phyloP scores from a whole-genome alignment of 2,329 filamentous ascomycete species.

The Trichoderma pleuroti region DNA sequence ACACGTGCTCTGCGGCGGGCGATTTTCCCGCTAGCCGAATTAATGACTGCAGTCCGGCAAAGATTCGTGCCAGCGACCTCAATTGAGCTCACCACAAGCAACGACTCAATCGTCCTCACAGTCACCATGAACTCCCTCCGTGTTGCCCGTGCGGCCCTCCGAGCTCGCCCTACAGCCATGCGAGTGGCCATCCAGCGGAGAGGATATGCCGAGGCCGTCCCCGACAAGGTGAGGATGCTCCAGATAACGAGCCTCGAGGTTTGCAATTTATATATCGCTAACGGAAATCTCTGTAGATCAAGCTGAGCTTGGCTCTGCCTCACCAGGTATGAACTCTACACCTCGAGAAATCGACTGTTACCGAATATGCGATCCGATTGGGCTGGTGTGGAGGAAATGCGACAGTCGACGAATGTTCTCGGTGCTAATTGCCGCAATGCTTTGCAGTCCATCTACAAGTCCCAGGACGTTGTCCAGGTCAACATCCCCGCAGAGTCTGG shows the following conservation, averaged over 20 bases:
- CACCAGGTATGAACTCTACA: constrained; percentile 75
- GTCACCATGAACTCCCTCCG: constrained; percentile 89
- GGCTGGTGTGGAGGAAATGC: constrained; percentile 22
- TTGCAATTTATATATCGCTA: constrained; percentile 14
- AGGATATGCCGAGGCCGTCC: constrained; percentile 83
- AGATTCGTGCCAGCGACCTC: constrained; percentile 48
- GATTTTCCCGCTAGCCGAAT: constrained; percentile 41
- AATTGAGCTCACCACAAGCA: constrained; percentile 43
- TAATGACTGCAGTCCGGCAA: constrained; percentile 40
- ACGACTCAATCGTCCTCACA: constrained; percentile 48
- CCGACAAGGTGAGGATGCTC: constrained; percentile 65
- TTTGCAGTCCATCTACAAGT: constrained; percentile 64
- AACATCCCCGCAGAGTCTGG: constrained; percentile 97
- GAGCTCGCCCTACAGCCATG: constrained; percentile 74
- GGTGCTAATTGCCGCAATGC: constrained; percentile 50
- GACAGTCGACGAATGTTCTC: constrained; percentile 27
- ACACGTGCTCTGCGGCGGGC: constrained; percentile 33
- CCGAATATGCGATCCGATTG: constrained; percentile 31
- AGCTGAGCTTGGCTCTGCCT: constrained; percentile 95
- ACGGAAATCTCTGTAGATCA: constrained; percentile 58
- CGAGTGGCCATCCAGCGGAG: constrained; percentile 76
- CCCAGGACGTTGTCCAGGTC: constrained; percentile 79
- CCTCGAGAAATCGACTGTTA: constrained; percentile 23
- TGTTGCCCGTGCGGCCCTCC: constrained; percentile 83
- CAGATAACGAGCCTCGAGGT: constrained; percentile 16